A percentile compares a stretch with the other conserved stretches of the same genome.
Conservation (phyloP, 2,329 filamentous ascomycete genomes). For the Sphaerulina vaccinii region DNA sequence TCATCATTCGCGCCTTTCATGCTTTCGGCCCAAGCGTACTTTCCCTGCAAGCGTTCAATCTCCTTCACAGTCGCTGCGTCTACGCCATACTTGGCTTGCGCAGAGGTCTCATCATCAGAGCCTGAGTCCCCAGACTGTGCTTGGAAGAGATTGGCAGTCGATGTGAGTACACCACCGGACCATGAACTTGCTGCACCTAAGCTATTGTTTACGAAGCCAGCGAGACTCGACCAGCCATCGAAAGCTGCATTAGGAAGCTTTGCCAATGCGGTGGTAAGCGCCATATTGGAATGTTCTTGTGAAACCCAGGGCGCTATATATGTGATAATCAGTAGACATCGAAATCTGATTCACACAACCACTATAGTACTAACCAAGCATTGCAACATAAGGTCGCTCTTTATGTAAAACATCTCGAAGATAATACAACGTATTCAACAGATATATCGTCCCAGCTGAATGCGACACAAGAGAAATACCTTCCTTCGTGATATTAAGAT, state of each 20-base stretch:
- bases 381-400: conserved; percentile 32
- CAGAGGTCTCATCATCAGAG: conserved; percentile 18
- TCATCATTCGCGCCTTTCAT: conserved; percentile 42
- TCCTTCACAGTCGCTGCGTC: conserved; percentile 26
- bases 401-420: conserved; percentile 38
- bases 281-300: conserved; percentile 38
- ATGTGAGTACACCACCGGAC: conserved; percentile 34
- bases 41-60: conserved; percentile 25
- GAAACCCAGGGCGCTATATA: conserved; percentile 48
- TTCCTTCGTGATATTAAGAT: conserved; percentile 41
- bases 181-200: conserved; percentile 34
- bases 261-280: conserved; percentile 27
- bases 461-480: conserved; percentile 45
- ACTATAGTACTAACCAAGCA: too few species aligned
- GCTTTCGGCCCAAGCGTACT: conserved; percentile 34
- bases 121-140: conserved; percentile 6
- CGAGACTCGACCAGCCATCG: conserved; percentile 35
- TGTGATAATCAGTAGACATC: too few species aligned
- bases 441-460: conserved; percentile 45
- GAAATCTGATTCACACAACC: too few species aligned
- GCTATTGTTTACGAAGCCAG: conserved; percentile 35
- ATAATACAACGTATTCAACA: conserved; percentile 43
- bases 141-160: conserved; percentile 23
- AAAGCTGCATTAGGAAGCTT: conserved; percentile 35
- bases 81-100: conserved; percentile 30